Evolutionary conservation across 2,329 filamentous ascomycete genomes (phyloP).

Genomic region (Fusarium multiceps): DNA sequence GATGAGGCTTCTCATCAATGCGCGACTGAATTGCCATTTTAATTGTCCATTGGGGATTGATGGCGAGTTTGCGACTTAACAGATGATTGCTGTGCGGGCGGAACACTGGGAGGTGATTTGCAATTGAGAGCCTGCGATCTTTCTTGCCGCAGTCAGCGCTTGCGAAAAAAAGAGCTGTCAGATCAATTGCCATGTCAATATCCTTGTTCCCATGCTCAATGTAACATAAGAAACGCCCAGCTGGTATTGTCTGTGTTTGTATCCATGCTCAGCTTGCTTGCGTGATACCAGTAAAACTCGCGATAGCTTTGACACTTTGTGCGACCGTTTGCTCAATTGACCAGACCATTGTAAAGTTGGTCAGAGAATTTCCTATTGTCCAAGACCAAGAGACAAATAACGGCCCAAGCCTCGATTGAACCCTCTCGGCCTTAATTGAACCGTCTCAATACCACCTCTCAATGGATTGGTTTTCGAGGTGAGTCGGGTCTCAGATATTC

Average conservation of each 20-base stretch:
- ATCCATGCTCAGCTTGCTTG: neutral
- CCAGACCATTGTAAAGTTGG: neutral
- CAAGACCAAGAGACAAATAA: neutral
- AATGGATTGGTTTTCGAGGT: neutral
- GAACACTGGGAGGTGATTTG: neutral
- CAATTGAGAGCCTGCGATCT: neutral
- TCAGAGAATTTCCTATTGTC: neutral
- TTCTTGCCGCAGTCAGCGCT: neutral
- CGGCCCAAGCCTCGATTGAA: neutral
- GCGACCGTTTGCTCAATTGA: neutral
- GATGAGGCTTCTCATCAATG: neutral
- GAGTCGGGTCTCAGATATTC: neutral
- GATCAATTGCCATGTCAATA: neutral
- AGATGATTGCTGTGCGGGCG: neutral
- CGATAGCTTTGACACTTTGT: neutral
- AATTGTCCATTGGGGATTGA: neutral
- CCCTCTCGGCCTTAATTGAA: neutral
- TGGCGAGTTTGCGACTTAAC: neutral
- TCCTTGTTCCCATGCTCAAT: neutral
- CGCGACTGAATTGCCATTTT: neutral
- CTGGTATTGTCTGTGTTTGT: neutral
- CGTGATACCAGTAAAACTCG: too few relatives aligned
- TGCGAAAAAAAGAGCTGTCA: neutral
- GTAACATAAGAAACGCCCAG: neutral
- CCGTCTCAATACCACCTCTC: too few relatives aligned